A percentile compares a stretch with the other conserved stretches of the same genome.
Conservation (phyloP, 1,284 basidiomycete species). For the Entoloma clypeatum region DNA sequence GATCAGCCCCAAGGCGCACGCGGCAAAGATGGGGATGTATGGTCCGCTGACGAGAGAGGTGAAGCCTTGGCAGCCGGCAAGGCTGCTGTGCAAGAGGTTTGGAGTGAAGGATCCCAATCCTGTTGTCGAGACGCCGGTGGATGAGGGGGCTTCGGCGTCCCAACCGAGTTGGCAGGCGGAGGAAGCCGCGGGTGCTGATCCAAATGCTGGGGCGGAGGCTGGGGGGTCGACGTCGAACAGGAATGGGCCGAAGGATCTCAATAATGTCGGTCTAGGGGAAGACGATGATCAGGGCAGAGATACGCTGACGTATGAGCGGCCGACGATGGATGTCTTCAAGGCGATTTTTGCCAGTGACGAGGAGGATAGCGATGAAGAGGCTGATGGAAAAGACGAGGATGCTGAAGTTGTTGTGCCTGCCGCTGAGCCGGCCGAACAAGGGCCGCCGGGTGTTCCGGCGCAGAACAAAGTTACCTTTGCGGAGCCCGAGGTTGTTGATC, state of each 20-base stretch:
- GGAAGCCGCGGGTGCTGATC: slow-evolving; percentile 14
- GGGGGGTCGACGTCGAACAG: slow-evolving; percentile 6
- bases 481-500: slow-evolving; percentile 39
- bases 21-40: slow-evolving; percentile 84
- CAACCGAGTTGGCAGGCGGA: slow-evolving; percentile 19
- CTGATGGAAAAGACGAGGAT: slow-evolving; percentile 24
- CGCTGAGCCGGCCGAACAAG: slow-evolving; percentile 1
- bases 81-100: slow-evolving; percentile 91
- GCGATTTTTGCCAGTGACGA: slow-evolving; percentile 92
- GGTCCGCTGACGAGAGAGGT: slow-evolving; percentile 80
- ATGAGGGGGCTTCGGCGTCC: slow-evolving; percentile 18
- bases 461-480: slow-evolving; percentile 6
- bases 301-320: slow-evolving; percentile 82
- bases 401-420: slow-evolving; percentile 17
- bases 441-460: slow-evolving; percentile 5
- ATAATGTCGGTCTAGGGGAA: slow-evolving; percentile 83
- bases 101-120: slow-evolving; percentile 84
- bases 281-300: slow-evolving; percentile 85
- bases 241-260: slow-evolving; percentile 49
- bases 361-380: slow-evolving; percentile 63
- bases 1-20: slow-evolving; percentile 73
- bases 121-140: slow-evolving; percentile 25
- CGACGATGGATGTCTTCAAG: slow-evolving; percentile 91
- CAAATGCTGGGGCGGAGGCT: not conserved
- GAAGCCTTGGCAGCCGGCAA: slow-evolving; percentile 74